phyloP scores from a whole-genome alignment of 495 filamentous ascomycete species.

The Aspergillus cavernicola region DNA sequence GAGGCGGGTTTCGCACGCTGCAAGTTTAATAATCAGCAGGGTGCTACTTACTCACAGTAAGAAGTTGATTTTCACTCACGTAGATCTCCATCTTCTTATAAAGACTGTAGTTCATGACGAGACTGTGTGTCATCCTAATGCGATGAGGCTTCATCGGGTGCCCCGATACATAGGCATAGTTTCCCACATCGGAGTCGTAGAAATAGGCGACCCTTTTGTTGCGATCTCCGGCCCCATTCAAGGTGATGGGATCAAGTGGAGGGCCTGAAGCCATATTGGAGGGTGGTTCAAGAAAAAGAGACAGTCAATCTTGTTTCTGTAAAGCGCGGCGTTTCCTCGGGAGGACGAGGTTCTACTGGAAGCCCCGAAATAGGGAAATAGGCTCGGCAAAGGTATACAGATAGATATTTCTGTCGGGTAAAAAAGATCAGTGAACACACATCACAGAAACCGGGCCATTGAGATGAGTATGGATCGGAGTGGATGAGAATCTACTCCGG shows the following conservation, averaged over 20 bases:
- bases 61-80: constrained; percentile 49
- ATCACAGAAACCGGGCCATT: constrained; percentile 8
- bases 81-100: constrained; percentile 99
- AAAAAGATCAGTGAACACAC: background rate
- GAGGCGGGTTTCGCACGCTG: constrained; percentile 96
- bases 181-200: constrained; percentile 96
- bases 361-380: background rate
- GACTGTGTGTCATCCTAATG: constrained; percentile 90
- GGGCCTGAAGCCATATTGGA: constrained; percentile 43
- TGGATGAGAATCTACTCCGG: constrained; percentile 11
- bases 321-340: constrained; percentile 21
- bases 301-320: constrained; percentile 2
- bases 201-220: constrained; percentile 90
- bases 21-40: constrained; percentile 24
- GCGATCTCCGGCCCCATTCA: constrained; percentile 45
- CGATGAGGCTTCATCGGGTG: constrained; percentile 99
- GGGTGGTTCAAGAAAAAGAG: constrained; percentile 1
- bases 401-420: background rate
- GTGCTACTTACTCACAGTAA: background rate
- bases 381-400: background rate
- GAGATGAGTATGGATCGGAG: constrained; percentile 9
- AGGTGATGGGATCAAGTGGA: constrained; percentile 48
- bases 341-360: background rate
- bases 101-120: constrained; percentile 98
- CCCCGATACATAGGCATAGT: constrained; percentile 95